Base-by-base conservation (phyloP, 108 stramenopile species). In the Nitzschia sp. region DNA sequence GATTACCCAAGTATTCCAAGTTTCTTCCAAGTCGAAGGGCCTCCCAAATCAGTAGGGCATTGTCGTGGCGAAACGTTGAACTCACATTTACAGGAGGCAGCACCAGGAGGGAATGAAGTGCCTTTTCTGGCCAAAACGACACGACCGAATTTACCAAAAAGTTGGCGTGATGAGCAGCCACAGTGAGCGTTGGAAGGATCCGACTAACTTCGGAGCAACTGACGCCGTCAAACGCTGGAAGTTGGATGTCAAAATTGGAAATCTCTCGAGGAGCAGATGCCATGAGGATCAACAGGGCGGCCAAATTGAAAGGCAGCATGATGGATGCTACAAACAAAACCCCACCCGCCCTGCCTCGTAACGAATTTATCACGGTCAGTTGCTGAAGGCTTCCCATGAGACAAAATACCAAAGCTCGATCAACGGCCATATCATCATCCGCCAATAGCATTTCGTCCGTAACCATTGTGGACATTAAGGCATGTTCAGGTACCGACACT, bases 291-390 rank as follows among this genome's bases (percentile, higher is more conserved):
- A 49, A 29, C 17, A 65, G 13, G 31, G 11, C 31, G 1, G 64
- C 47, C 18, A 65, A 38, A 65, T 65, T 65, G 64, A 53, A 65
- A 1, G 64, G 64, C 21, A 65, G 21, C 47, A 65, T 53, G 15
- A 35, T 28, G 15, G 64, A 53, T 48, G 64, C 49, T 3, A 65
- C 11, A 33, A 65, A 53, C 1, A 65, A 13, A 19, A 51, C 49
- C 13, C 64, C 64, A 21, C 19, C 9, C 17, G 9, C 49, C 9
- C 18, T 8, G 25, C 9, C 18, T 11, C 28, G 21, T 8, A 25
- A 24, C 2, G 13, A 5, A 13, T 29, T 27, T 25, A 53, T 13
- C 9, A 48, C n/a, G 4, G 1, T 29, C n/a, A 53, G 30, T 51
- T 65, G 64, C 15, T 65, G 47, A 15, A 31, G 49, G 1, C 28